These are phyloP conservation scores for Claviceps pazoutovae DNA, from an alignment of 2,329 filamentous ascomycete species.

Conservation along the genomic window DNA sequence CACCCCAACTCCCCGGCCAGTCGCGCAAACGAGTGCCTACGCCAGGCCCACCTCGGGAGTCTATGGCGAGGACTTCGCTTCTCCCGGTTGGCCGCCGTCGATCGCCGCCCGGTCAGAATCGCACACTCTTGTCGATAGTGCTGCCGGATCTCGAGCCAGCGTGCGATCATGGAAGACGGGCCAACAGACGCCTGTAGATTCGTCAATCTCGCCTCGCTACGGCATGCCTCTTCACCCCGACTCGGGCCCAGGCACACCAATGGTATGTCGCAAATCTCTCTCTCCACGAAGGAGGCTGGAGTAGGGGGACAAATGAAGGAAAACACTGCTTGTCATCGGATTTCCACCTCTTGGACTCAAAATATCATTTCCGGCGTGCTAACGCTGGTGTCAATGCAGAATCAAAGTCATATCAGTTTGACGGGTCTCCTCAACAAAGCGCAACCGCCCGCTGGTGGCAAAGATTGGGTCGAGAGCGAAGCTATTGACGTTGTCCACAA, in stretches of 20 bases:
- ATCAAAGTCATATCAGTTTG: constrained; percentile 29
- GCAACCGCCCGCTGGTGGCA: constrained; percentile 19
- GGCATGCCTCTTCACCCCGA: constrained; percentile 6
- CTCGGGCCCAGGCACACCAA: constrained; percentile 8
- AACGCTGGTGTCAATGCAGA: constrained; percentile 12
- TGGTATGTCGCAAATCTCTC: constrained; percentile 3
- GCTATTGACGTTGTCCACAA: constrained; percentile 26
- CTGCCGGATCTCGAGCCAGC: constrained; percentile 12
- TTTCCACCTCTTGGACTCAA: no score
- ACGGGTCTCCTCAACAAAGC: constrained; percentile 23
- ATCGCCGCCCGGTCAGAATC: constrained; percentile 13
- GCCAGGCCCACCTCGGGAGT: constrained; percentile 3
- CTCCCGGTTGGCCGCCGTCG: constrained; percentile 9
- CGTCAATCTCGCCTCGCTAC: constrained; percentile 4
- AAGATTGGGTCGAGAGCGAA: constrained; percentile 17
- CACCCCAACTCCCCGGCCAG: constrained; percentile 1
- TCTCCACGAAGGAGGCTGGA: no score
- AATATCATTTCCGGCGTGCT: not conserved
- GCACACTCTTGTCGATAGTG: constrained; percentile 16
- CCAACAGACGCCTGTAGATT: constrained; percentile 8
- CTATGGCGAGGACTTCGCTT: constrained; percentile 5
- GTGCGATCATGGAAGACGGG: constrained; percentile 13
- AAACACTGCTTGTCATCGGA: fast-evolving
- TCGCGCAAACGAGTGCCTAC: not conserved
- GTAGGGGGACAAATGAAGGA: no score